Evolutionary conservation across 2,329 filamentous ascomycete genomes (phyloP), one percentile per base, ranked within the genome.

Genomic region (Fusarium sp.): DNA sequence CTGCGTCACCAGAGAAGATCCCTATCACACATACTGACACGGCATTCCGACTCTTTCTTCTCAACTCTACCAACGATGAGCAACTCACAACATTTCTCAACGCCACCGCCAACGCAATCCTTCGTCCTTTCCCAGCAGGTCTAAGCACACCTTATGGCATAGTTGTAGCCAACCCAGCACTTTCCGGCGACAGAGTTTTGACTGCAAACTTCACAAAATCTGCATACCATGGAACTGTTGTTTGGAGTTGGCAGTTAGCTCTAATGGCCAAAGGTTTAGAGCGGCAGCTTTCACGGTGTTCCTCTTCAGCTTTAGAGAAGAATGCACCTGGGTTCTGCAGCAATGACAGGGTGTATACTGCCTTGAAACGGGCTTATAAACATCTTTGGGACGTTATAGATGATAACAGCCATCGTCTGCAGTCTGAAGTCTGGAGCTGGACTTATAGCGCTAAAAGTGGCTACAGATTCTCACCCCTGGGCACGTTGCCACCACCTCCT

Each of bases 401-500:
- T 28, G 76, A 75, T 1, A 89, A 89, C 56, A 44, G 26, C 0
- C 43, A 64, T 3, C 78, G 84, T 50, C 71, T 89, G 12, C 83
- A 81, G 54, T 78, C 77, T 2, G 86, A 89, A 67, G 84, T 89
- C 0, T 89, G 87, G 87, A 86, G 81, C 46, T 89, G 85, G 86
- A 76, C 78, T 7, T 88, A 85, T 59, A 32, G 29, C 22, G 24
- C 42, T 0, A 47, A 42, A 8, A 34, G 73, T 11, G n/a, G 48
- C 9, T 70, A 64, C 35, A 61, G 58, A n/a, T 62, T 70, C 3
- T 64, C 69, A 0, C 69, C 67, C 6, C 28, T 72, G 2, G 70
- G 64, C 1, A 69, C 64, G 0, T 26, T 71, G 11, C 62, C 61
- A 1, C 62, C 61, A 5, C 62, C 61, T 1, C 57, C 61, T 1